phyloP scores from a whole-genome alignment of 1,139 yeast species.

The Debaryomyces fabryi region DNA sequence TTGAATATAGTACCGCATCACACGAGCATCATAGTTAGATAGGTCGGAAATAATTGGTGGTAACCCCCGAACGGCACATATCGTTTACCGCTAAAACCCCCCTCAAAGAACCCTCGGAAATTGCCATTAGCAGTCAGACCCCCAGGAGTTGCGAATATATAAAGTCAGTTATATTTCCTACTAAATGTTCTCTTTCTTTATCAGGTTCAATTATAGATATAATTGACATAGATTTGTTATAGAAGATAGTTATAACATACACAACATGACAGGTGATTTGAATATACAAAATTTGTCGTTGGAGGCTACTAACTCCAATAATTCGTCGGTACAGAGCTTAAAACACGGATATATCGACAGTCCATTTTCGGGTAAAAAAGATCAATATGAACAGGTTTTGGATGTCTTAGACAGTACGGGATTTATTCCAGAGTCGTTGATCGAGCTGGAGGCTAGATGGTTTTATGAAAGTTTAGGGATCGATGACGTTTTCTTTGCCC shows the following conservation, averaged over 20 bases:
- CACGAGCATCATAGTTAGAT: neutral
- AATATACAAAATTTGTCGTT: conserved; percentile 30
- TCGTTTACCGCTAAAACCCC: neutral
- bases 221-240: conserved; percentile 1
- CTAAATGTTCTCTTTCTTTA: neutral
- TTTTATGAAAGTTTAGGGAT: conserved; percentile 87
- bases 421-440: conserved; percentile 82
- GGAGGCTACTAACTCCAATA: conserved; percentile 30
- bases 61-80: neutral
- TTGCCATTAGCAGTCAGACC: neutral
- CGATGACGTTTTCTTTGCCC: conserved; percentile 89
- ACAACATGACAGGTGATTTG: conserved; percentile 7
- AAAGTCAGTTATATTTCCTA: conserved; percentile 3
- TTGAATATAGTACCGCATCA: neutral
- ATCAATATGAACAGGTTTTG: conserved; percentile 79
- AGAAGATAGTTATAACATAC: neutral
- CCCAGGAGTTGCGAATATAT: conserved; percentile 7
- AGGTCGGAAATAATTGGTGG: neutral
- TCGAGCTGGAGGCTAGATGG: conserved; percentile 88
- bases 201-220: neutral
- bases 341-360: conserved; percentile 70
- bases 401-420: conserved; percentile 83
- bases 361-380: conserved; percentile 79
- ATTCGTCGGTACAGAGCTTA: conserved; percentile 36
- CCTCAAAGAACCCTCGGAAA: conserved; percentile 4